A percentile compares a stretch with the other conserved stretches of the same genome.
phyloP scores from a whole-genome alignment of 805 yeast species.

The Candida maltosa region DNA sequence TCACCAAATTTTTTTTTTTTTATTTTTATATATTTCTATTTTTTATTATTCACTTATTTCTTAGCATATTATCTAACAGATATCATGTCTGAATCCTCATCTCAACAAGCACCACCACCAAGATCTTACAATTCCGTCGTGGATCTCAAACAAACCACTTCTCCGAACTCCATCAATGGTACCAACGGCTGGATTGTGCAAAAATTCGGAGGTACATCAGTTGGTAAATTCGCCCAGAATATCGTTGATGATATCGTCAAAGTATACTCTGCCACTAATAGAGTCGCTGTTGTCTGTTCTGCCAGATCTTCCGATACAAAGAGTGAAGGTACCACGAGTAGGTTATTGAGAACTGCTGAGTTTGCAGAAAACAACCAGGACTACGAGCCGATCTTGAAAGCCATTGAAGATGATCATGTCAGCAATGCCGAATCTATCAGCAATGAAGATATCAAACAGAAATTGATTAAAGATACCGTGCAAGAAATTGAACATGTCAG shows the following conservation, averaged over 20 bases:
- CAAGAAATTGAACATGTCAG: constrained; percentile 65
- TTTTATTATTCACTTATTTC: neutral
- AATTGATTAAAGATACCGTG: constrained; percentile 57
- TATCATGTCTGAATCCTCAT: constrained; percentile 5
- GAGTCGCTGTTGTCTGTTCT: constrained; percentile 93
- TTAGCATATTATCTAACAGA: neutral
- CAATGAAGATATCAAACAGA: constrained; percentile 39
- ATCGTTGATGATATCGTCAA: constrained; percentile 84
- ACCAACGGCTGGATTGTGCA: constrained; percentile 53
- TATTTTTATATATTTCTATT: no score
- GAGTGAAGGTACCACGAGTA: constrained; percentile 91
- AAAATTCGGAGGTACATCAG: constrained; percentile 96
- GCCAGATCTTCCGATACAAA: constrained; percentile 91
- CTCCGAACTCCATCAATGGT: constrained; percentile 8
- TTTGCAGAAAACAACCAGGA: constrained; percentile 60
- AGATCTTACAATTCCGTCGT: constrained; percentile 40
- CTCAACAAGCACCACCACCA: constrained; percentile 6
- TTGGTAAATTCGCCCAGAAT: constrained; percentile 86
- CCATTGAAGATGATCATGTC: constrained; percentile 75
- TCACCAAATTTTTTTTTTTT: no score
- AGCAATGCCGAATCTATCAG: constrained; percentile 62
- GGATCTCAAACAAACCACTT: constrained; percentile 25
- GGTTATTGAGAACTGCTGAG: constrained; percentile 83
- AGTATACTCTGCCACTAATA: constrained; percentile 52
- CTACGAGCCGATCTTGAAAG: constrained; percentile 56